These are phyloP conservation scores for Gnomoniopsis sp. DNA, from an alignment of 2,329 filamentous ascomycete species.

Conservation along the genomic window DNA sequence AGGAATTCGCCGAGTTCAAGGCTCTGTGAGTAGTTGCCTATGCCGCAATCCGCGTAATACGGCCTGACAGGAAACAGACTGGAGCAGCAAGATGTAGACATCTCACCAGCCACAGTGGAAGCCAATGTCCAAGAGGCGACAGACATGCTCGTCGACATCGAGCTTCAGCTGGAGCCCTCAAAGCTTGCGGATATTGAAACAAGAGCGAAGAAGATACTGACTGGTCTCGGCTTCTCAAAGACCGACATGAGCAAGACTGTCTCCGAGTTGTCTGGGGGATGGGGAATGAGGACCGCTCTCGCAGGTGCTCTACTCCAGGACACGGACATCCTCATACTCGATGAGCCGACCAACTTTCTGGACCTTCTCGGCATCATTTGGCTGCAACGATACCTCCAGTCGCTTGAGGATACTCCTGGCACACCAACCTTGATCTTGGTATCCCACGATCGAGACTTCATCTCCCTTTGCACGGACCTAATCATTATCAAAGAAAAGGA, in stretches of 20 bases:
- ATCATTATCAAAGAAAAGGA: constrained; percentile 71
- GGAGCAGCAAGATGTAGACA: constrained; percentile 51
- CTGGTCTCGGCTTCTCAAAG: constrained; percentile 69
- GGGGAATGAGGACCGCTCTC: constrained; percentile 67
- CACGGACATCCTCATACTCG: constrained; percentile 74
- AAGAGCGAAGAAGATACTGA: constrained; percentile 62
- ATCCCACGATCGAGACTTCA: constrained; percentile 81
- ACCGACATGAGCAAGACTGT: constrained; percentile 57
- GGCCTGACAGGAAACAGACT: constrained; percentile 29
- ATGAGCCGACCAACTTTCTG: constrained; percentile 85
- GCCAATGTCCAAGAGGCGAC: constrained; percentile 66
- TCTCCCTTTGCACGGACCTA: constrained; percentile 72
- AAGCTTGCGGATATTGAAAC: constrained; percentile 61
- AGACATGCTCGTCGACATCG: constrained; percentile 66
- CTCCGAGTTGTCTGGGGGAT: constrained; percentile 70
- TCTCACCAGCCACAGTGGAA: constrained; percentile 54
- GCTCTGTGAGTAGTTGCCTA: constrained; percentile 39
- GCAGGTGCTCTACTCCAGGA: constrained; percentile 67
- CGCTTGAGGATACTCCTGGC: constrained; percentile 46
- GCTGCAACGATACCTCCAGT: constrained; percentile 70
- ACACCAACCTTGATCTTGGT: constrained; percentile 72
- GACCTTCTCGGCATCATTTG: constrained; percentile 82
- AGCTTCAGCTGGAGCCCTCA: constrained; percentile 64
- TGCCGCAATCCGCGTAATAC: background rate
- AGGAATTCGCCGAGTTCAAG: constrained; percentile 57